Evolutionary conservation across 352 stramenopile genomes (phyloP).

Genomic region (Vaucheria bursata): DNA sequence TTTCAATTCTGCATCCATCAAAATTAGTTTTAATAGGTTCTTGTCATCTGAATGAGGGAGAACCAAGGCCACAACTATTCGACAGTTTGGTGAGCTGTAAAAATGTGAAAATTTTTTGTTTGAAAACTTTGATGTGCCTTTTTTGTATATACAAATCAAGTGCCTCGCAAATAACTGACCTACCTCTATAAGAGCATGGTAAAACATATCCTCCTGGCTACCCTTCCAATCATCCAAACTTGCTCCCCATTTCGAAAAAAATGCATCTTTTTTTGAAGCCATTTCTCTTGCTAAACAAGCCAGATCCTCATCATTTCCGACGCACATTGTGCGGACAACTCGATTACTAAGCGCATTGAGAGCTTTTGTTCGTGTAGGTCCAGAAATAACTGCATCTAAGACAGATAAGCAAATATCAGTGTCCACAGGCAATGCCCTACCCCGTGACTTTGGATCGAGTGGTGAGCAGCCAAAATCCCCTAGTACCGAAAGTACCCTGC

Average conservation of each 20-base stretch:
- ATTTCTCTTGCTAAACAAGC: slow-evolving; percentile 23
- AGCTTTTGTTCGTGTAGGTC: slow-evolving; percentile 11
- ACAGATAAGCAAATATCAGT: slow-evolving; percentile 29
- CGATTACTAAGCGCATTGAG: slow-evolving; percentile 28
- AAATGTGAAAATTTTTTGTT: slow-evolving; percentile 12
- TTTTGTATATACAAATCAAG: too few species aligned
- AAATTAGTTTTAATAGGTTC: too few species aligned
- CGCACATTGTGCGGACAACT: slow-evolving; percentile 33
- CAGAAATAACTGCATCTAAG: slow-evolving; percentile 6
- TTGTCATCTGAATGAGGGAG: too few species aligned
- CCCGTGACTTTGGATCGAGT: not conserved
- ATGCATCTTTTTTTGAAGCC: slow-evolving; percentile 14
- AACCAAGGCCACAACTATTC: too few species aligned
- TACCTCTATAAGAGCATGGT: not conserved
- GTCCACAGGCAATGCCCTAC: slow-evolving; percentile 10
- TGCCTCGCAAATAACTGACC: too few species aligned
- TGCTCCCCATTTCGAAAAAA: slow-evolving; percentile 25
- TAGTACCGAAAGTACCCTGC: slow-evolving; percentile 16
- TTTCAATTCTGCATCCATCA: too few species aligned
- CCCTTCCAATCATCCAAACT: slow-evolving; percentile 12
- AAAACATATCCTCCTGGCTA: slow-evolving; percentile 14
- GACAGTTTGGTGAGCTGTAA: too few species aligned
- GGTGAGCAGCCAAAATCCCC: slow-evolving; percentile 23
- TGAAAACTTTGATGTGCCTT: not conserved
- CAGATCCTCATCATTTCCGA: slow-evolving; percentile 32